Percentiles rank a stretch among this genome's conserved stretches.
Evolutionary conservation across 371 early-diverging fungal genomes (phyloP).

Genomic region (Blakeslea trispora): DNA sequence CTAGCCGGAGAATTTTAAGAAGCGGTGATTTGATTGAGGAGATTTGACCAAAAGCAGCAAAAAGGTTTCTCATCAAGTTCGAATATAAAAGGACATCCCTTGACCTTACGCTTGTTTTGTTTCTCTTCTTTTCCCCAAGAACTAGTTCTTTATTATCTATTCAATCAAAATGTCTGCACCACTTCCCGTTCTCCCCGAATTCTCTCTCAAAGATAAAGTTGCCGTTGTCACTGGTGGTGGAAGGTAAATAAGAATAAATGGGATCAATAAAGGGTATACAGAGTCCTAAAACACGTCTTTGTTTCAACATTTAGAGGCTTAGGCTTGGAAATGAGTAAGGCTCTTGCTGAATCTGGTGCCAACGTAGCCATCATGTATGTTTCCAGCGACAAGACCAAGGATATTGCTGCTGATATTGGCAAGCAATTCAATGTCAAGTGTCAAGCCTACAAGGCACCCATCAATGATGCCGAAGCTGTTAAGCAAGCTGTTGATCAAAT

Average conservation of each 20-base stretch:
- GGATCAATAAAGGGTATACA: not conserved
- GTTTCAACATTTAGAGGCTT: slow-evolving; percentile 32
- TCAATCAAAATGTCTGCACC: slow-evolving; percentile 11
- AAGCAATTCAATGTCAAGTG: slow-evolving; percentile 38
- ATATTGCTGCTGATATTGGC: slow-evolving; percentile 39
- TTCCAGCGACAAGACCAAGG: slow-evolving; percentile 41
- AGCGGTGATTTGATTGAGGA: not conserved
- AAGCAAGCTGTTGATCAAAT: slow-evolving; percentile 38
- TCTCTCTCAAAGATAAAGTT: slow-evolving; percentile 46
- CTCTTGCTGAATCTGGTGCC: slow-evolving; percentile 50
- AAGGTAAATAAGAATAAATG: slow-evolving; percentile 22
- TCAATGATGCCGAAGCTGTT: slow-evolving; percentile 34
- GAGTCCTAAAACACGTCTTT: not conserved
- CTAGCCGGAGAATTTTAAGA: not conserved
- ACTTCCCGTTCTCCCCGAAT: slow-evolving; percentile 37
- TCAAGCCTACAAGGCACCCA: slow-evolving; percentile 47
- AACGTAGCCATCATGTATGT: slow-evolving; percentile 53
- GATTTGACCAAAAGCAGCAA: slow-evolving; percentile 9
- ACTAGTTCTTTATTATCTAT: not conserved
- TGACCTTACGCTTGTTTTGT: not conserved
- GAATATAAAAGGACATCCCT: not conserved
- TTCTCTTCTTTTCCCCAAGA: slow-evolving; percentile 8
- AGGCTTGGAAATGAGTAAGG: slow-evolving; percentile 48
- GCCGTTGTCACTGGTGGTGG: slow-evolving; percentile 51
- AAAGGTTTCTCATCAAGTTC: not conserved